Conservation (phyloP, 2,329 filamentous ascomycete genomes). For the Chalaropsis ovoidea region DNA sequence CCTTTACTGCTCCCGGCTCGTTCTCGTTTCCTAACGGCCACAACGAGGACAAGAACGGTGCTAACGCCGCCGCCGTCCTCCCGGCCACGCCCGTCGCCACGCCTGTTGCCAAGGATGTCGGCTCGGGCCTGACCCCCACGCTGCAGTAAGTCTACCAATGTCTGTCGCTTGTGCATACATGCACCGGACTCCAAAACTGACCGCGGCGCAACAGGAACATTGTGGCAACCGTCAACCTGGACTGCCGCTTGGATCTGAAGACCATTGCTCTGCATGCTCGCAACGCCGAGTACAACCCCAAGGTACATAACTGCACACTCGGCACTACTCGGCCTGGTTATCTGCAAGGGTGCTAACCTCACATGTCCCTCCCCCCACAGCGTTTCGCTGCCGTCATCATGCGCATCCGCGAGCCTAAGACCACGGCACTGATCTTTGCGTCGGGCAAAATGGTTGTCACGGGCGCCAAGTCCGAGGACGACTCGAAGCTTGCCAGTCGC, state of each 20-base stretch:
- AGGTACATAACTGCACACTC: slow-evolving; percentile 51
- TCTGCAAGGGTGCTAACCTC: slow-evolving; percentile 31
- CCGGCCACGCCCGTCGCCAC: slow-evolving; percentile 87
- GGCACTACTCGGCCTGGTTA: not conserved
- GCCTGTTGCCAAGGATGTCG: slow-evolving; percentile 68
- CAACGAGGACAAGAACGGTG: slow-evolving; percentile 47
- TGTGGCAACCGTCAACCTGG: slow-evolving; percentile 95
- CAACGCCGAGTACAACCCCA: slow-evolving; percentile 97
- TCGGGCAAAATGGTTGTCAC: slow-evolving; percentile 99
- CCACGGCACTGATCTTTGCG: slow-evolving; percentile 93
- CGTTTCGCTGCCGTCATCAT: slow-evolving; percentile 99
- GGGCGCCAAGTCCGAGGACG: slow-evolving; percentile 94
- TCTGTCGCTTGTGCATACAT: too few relatives aligned
- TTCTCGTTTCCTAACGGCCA: slow-evolving; percentile 82
- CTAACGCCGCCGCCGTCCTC: slow-evolving; percentile 68
- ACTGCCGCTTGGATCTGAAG: slow-evolving; percentile 95
- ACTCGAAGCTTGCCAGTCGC: slow-evolving; percentile 89
- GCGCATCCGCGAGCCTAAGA: slow-evolving; percentile 98
- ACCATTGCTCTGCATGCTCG: slow-evolving; percentile 96
- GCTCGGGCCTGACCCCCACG: slow-evolving; percentile 78
- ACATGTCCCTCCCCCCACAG: slow-evolving; percentile 42
- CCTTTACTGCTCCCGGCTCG: slow-evolving; percentile 85
- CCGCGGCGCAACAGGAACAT: slow-evolving; percentile 70
- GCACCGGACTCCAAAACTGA: slow-evolving; percentile 32
- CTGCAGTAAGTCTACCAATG: slow-evolving; percentile 68